Base-by-base conservation (phyloP, 108 stramenopile species). In the Pseudonitzschia pungens region DNA sequence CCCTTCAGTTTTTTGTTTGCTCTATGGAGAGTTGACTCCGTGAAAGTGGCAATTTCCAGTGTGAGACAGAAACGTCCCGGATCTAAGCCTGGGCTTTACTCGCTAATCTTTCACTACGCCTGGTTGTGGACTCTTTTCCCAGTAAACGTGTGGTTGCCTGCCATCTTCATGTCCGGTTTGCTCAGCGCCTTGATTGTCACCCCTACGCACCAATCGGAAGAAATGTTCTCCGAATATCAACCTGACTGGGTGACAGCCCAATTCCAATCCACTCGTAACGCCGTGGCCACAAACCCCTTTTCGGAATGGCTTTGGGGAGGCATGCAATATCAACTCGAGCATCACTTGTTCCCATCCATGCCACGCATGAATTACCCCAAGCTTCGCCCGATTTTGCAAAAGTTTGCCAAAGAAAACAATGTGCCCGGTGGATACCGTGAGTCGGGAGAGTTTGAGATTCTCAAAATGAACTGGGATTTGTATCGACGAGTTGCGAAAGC, bases 291-390 rank as follows among this genome's bases (percentile, higher is more conserved):
- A n/a, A 95, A 92, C 77, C 91, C 90, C 6, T 91, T 92, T 72
- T 85, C 86, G 8, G 90, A 92, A 76, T 96, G 93, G 92, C 65
- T 97, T 29, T 97, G 94, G 94, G 96, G 96, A 12, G 96, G 96
- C 21, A 97, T 97, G 96, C 94, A 97, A 78, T 96, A 97, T 71
- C 96, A 97, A 73, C 79, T 97, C 60, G 94, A 96, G 80, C 98
- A 99, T 77, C 97, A 98, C 80, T 76, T 99, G 50, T 98, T 98
- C 84, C 98, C 98, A 28, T 84, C 84, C 60, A 90, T 96, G 89
- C 98, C 98, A 24, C 83, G 96, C 53, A 88, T 86, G 70, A 92
- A 94, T 62, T 97, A 96, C 71, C 84, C 87, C 16, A 53, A 54
- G 51, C 78, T 96, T n/a, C 84, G 85, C 67, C 81, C 85, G 26